Percentiles rank a stretch among this genome's conserved stretches.
Conservation (phyloP, 2,329 filamentous ascomycete species). For the Colletotrichum falcatum region DNA sequence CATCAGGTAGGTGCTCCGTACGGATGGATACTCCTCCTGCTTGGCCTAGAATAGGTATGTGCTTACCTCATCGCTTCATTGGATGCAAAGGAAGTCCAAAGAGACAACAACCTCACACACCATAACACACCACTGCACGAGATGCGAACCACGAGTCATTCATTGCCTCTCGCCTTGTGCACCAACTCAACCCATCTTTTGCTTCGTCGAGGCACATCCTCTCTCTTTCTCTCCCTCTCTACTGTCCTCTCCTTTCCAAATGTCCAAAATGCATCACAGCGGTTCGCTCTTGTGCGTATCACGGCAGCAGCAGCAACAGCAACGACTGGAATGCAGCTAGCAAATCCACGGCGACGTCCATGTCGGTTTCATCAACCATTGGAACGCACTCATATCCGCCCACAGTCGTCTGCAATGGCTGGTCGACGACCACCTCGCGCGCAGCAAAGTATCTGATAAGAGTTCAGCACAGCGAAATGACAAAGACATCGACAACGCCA, state of each 20-base stretch:
- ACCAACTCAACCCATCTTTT: conserved; percentile 17
- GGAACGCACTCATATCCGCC: neutral
- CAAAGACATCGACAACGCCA: conserved; percentile 27
- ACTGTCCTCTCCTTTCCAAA: neutral
- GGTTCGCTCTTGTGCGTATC: neutral
- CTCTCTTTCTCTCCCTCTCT: neutral
- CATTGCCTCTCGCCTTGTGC: conserved; percentile 24
- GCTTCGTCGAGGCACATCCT: conserved; percentile 5
- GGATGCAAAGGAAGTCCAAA: conserved; percentile 11
- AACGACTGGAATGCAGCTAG: neutral
- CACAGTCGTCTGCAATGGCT: neutral
- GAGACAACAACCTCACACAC: conserved; percentile 13
- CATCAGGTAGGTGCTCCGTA: neutral
- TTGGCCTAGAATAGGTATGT: neutral
- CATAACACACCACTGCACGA: neutral
- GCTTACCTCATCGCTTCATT: conserved; percentile 8
- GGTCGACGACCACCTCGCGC: neutral
- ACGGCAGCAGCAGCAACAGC: neutral
- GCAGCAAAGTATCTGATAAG: neutral
- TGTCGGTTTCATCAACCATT: neutral
- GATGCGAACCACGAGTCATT: conserved; percentile 21
- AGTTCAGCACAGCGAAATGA: conserved; percentile 8
- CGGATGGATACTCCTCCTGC: neutral
- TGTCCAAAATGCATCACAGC: neutral
- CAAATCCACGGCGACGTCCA: neutral